Conservation (phyloP, 2,329 filamentous ascomycete species). For the Escovopsis sp. region DNA sequence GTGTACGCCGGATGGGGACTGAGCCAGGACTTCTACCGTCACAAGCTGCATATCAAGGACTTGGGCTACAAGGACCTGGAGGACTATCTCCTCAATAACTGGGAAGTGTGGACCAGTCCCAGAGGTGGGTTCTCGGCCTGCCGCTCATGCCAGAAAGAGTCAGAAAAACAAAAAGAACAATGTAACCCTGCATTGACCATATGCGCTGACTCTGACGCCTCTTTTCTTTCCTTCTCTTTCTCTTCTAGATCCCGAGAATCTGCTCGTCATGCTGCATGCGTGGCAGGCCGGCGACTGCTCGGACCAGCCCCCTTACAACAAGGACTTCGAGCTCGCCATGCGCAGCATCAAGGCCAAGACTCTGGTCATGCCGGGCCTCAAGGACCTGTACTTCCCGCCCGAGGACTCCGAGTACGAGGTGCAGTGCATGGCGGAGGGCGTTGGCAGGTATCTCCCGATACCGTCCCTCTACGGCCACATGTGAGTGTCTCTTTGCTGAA, state of each 20-base stretch:
- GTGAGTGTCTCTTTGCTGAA: constrained; percentile 7
- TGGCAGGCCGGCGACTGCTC: constrained; percentile 66
- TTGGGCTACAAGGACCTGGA: constrained; percentile 55
- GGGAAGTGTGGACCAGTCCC: constrained; percentile 57
- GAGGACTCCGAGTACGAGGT: constrained; percentile 69
- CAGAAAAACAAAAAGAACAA: too few species aligned
- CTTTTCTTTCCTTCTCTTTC: constrained; percentile 7
- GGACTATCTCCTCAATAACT: constrained; percentile 59
- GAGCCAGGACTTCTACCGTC: constrained; percentile 61
- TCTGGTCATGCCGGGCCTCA: constrained; percentile 55
- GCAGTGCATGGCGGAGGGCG: constrained; percentile 21
- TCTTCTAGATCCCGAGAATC: constrained; percentile 50
- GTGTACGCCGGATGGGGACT: constrained; percentile 76
- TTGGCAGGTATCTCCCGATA: constrained; percentile 21
- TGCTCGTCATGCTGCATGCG: constrained; percentile 59
- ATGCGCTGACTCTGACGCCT: not conserved
- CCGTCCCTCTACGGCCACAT: constrained; percentile 29
- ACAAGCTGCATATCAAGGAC: constrained; percentile 48
- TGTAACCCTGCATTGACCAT: constrained; percentile 20
- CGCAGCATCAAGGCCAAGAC: constrained; percentile 55
- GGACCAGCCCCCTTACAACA: constrained; percentile 51
- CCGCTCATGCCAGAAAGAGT: too few species aligned
- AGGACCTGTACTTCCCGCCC: constrained; percentile 68
- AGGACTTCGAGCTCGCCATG: constrained; percentile 50
- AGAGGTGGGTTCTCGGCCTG: constrained; percentile 30